Conservation (phyloP, 1,139 yeast species). For the Taphrina deformans region DNA sequence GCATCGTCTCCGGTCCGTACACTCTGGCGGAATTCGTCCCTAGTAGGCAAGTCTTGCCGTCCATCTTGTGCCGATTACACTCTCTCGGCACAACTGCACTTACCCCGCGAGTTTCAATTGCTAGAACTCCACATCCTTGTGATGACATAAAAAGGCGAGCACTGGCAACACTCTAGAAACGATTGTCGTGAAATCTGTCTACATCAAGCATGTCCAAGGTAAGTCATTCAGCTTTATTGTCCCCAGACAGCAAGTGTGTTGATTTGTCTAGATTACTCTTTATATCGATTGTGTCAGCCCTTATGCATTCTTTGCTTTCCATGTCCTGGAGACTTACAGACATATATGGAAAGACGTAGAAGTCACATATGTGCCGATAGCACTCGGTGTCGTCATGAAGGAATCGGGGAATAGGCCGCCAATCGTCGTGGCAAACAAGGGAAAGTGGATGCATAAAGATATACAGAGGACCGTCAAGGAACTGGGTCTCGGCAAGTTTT, state of each 20-base stretch:
- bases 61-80: not conserved
- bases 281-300: conserved; percentile 25
- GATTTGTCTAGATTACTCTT: conserved; percentile 8
- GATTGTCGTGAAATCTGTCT: too few species aligned
- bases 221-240: too few species aligned
- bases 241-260: too few species aligned
- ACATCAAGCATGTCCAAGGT: not conserved
- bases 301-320: conserved; percentile 25
- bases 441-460: conserved; percentile 13
- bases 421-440: conserved; percentile 14
- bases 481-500: conserved; percentile 23
- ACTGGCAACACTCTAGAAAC: too few species aligned
- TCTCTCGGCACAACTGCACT: not conserved
- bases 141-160: not conserved
- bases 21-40: not conserved
- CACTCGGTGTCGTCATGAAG: conserved; percentile 21
- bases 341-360: conserved; percentile 27
- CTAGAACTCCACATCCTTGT: not conserved
- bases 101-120: not conserved
- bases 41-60: not conserved
- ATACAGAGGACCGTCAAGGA: conserved; percentile 2
- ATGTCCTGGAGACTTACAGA: conserved; percentile 23
- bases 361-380: conserved; percentile 15
- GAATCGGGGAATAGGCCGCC: conserved; percentile 28
- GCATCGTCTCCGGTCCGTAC: too few species aligned